Evolutionary conservation across 1,139 yeast genomes (phyloP).

Genomic region (Diutina mesorugosa): DNA sequence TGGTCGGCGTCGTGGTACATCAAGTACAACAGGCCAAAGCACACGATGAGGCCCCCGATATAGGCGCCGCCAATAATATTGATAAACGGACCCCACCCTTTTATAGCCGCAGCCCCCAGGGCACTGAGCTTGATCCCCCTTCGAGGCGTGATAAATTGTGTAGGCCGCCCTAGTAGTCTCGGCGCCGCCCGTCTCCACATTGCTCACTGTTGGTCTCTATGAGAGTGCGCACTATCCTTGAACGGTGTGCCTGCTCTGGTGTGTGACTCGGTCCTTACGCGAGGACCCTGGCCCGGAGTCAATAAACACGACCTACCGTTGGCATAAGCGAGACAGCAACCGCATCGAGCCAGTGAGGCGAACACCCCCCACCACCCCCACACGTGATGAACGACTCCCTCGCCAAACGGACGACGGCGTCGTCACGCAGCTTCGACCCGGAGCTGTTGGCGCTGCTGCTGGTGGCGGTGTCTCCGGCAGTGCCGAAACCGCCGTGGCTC

Average conservation of each 20-base stretch:
- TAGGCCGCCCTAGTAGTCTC: background rate
- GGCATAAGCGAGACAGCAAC: background rate
- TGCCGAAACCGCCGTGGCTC: background rate
- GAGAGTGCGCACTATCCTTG: too few species aligned
- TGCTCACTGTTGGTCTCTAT: background rate
- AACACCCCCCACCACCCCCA: background rate
- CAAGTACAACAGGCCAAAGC: slow-evolving; percentile 26
- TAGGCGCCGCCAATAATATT: slow-evolving; percentile 32
- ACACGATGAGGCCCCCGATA: slow-evolving; percentile 28
- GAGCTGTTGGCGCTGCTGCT: background rate
- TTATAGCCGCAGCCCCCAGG: slow-evolving; percentile 9
- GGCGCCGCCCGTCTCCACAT: background rate
- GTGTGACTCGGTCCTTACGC: background rate
- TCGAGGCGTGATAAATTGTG: background rate
- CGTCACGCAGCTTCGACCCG: background rate
- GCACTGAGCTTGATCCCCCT: background rate
- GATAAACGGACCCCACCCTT: slow-evolving; percentile 20
- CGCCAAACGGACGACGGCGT: background rate
- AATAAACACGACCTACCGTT: background rate
- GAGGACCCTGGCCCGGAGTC: background rate
- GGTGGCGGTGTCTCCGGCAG: background rate
- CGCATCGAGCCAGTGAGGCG: background rate
- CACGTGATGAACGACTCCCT: background rate
- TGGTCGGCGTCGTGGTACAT: slow-evolving; percentile 28
- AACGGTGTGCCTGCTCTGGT: background rate